Percentiles rank a stretch among this genome's conserved stretches.
phyloP scores from a whole-genome alignment of 345 rosid genomes.

The Syzygium aqueum region DNA sequence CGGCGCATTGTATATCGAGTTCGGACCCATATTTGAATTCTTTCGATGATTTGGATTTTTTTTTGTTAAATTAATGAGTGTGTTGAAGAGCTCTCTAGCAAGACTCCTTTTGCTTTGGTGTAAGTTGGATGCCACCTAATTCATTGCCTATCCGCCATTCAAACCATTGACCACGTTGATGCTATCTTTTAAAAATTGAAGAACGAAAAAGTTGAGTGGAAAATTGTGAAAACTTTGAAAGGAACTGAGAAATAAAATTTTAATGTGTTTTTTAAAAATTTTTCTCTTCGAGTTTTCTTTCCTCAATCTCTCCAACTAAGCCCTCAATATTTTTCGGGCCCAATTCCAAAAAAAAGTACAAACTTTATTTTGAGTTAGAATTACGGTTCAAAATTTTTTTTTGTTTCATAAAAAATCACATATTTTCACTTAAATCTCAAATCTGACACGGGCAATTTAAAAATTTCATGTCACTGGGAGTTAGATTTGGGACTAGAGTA shows the following conservation, averaged over 20 bases:
- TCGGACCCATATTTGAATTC: too few species aligned
- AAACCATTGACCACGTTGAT: neutral
- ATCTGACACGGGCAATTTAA: too few species aligned
- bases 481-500: too few species aligned
- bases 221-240: neutral
- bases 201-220: neutral
- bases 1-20: too few species aligned
- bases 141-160: neutral
- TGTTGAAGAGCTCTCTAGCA: neutral
- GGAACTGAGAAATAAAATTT: neutral
- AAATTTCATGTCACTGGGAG: too few species aligned
- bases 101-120: neutral
- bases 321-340: too few species aligned
- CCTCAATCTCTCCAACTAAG: neutral
- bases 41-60: neutral
- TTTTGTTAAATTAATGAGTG: too few species aligned
- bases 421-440: too few species aligned
- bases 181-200: neutral
- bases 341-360: too few species aligned
- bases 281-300: neutral
- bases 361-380: too few species aligned
- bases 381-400: accelerated
- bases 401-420: too few species aligned
- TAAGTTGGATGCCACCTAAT: neutral
- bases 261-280: too few species aligned